Conservation (phyloP, 257 asterid species). For the Craterostigma plantagineum region DNA sequence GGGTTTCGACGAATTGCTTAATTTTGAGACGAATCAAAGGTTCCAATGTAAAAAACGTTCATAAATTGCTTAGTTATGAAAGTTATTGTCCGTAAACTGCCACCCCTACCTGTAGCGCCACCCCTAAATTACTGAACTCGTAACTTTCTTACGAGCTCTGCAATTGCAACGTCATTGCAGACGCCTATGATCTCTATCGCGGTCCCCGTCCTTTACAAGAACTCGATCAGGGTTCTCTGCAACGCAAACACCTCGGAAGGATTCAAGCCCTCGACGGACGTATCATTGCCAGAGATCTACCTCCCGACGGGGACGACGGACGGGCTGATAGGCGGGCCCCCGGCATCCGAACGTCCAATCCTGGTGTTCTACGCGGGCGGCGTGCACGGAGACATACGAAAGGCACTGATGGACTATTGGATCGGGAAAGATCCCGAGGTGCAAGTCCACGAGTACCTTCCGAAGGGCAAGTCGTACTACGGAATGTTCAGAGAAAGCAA, state of each 20-base stretch:
- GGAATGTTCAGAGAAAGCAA: constrained; percentile 47
- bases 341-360: constrained; percentile 39
- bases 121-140: too few relatives aligned
- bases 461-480: constrained; percentile 34
- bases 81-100: too few relatives aligned
- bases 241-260: constrained; percentile 72
- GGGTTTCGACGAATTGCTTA: too few relatives aligned
- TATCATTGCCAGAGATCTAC: constrained; percentile 63
- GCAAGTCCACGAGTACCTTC: constrained; percentile 37
- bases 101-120: too few relatives aligned
- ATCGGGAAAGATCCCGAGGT: constrained; percentile 49
- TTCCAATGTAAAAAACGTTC: too few relatives aligned
- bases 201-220: constrained; percentile 37
- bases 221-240: constrained; percentile 69
- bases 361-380: constrained; percentile 76
- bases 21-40: too few relatives aligned
- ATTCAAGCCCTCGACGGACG: constrained; percentile 49
- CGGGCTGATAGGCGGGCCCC: constrained; percentile 51
- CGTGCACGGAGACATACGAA: constrained; percentile 66
- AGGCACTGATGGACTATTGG: constrained; percentile 55
- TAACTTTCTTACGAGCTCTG: too few relatives aligned
- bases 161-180: constrained; percentile 11
- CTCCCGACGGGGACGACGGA: constrained; percentile 42
- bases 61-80: too few relatives aligned
- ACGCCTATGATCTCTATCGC: constrained; percentile 63